Conservation (phyloP, 2,329 filamentous ascomycete genomes). For the Fusarium palustre region DNA sequence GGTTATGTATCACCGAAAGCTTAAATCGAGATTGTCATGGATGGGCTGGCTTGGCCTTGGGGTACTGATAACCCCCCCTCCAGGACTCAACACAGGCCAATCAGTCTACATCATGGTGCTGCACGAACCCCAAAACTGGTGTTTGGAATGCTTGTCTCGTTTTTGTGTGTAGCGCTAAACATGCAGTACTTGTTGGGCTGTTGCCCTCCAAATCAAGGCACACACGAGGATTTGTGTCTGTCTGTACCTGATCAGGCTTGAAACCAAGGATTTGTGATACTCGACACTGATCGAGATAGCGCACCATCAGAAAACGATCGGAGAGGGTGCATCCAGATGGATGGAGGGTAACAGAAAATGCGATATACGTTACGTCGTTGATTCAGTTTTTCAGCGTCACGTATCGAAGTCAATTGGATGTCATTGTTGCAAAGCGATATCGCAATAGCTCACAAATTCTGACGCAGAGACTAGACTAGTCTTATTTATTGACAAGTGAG, state of each 20-base stretch:
- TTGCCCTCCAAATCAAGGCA: constrained; percentile 13
- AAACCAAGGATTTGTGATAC: neutral
- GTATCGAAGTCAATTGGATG: neutral
- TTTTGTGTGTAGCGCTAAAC: constrained; percentile 22
- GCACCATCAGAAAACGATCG: constrained; percentile 5
- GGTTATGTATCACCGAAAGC: constrained; percentile 22
- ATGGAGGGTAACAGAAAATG: neutral
- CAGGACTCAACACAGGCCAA: constrained; percentile 2
- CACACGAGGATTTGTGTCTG: neutral
- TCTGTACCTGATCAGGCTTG: neutral
- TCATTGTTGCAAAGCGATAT: neutral
- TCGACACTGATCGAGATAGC: neutral
- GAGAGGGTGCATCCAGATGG: neutral
- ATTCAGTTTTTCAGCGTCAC: neutral
- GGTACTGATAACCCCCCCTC: constrained; percentile 25
- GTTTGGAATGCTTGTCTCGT: constrained; percentile 8
- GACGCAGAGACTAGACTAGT: neutral
- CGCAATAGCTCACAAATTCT: neutral
- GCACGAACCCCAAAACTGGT: constrained; percentile 7
- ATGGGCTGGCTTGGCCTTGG: neutral
- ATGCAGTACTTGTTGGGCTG: constrained; percentile 22
- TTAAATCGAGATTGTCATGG: constrained; percentile 29
- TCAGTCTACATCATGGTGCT: constrained; percentile 24
- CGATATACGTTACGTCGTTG: neutral
- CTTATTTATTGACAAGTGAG: neutral